These are phyloP conservation scores for Harrya chromipes DNA, from an alignment of 768 basidiomycete genomes.

Conservation along the genomic window DNA sequence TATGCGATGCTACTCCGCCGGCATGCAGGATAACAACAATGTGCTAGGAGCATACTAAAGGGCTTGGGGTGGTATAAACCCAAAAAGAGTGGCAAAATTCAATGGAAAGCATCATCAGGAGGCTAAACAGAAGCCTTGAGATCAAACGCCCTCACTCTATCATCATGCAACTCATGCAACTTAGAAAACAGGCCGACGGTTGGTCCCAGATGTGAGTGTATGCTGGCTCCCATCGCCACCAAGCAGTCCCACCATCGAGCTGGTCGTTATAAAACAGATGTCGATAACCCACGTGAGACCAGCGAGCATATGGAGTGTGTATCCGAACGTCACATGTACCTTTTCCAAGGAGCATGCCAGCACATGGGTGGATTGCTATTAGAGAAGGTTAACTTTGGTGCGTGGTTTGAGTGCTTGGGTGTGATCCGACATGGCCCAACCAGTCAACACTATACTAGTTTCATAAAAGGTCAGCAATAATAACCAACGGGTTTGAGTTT, in stretches of 20 bases:
- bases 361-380: not conserved
- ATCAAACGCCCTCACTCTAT: too few relatives aligned
- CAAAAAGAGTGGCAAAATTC: too few relatives aligned
- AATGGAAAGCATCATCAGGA: too few relatives aligned
- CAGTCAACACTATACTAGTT: conserved; percentile 78
- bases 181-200: too few relatives aligned
- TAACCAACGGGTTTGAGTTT: not conserved
- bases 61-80: too few relatives aligned
- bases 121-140: too few relatives aligned
- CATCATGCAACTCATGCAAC: too few relatives aligned
- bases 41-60: too few relatives aligned
- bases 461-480: not conserved
- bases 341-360: conserved; percentile 34
- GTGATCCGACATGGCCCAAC: conserved; percentile 93
- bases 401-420: conserved; percentile 82
- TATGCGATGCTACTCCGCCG: too few relatives aligned
- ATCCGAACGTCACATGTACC: conserved; percentile 86
- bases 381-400: conserved; percentile 52
- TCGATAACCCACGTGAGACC: conserved; percentile 79
- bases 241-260: conserved; percentile 22
- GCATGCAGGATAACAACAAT: too few relatives aligned
- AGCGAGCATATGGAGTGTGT: conserved; percentile 80
- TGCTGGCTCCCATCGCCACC: conserved; percentile 67
- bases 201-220: conserved; percentile 47
- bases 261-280: conserved; percentile 68